Evolutionary conservation across 306 rosid species (phyloP), one percentile per base, ranked within the genome.

Genomic region (Abrus pulchellus): DNA sequence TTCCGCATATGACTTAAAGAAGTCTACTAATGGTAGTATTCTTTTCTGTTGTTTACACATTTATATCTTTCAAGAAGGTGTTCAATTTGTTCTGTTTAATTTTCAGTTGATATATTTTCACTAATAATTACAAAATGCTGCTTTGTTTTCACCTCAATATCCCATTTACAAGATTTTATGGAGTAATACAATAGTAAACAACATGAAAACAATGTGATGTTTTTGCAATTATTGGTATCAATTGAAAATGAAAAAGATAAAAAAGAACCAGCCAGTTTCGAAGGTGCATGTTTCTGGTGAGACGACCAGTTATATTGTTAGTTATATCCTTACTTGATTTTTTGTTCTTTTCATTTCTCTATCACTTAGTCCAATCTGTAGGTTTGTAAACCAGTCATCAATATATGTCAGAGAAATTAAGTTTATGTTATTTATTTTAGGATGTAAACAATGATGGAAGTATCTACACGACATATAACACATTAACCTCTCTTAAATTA

Each of bases 1-100:
- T 43, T 74, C 76, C 69, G 54, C 47, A 50, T 48, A 33, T 57
- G 48, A 32, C 75, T 52, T 74, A 10, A 41, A 41, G 65, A 60
- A 69, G 36, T 38, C 33, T 72, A 38, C 14, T 33, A 28, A 5
- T 32, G 30, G 59, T 57, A 74, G 56, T 63, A 67, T 55, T 34
- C 2, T 78, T 41, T 36, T 49, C 48, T 72, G 33, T 47, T 77
- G 61, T 65, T 5, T 62, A 11, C 45, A 47, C 29, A n/a, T 52
- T 70, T 29, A 43, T 66, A 9, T 38, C 54, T 50, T 68, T 45
- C 9, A 6, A 27, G 76, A 30, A 41, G 63, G 62, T 28, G 57
- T 32, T 79, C 9, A 33, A 10, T 43, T 78, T 78, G 63, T 68
- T 54, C 52, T 12, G 13, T 55, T 29, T 54, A 30, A 40, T 54